Evolutionary conservation across 2,329 filamentous ascomycete species (phyloP), one percentile per base, ranked within the genome.

Genomic region (Microcyclospora pomicola): DNA sequence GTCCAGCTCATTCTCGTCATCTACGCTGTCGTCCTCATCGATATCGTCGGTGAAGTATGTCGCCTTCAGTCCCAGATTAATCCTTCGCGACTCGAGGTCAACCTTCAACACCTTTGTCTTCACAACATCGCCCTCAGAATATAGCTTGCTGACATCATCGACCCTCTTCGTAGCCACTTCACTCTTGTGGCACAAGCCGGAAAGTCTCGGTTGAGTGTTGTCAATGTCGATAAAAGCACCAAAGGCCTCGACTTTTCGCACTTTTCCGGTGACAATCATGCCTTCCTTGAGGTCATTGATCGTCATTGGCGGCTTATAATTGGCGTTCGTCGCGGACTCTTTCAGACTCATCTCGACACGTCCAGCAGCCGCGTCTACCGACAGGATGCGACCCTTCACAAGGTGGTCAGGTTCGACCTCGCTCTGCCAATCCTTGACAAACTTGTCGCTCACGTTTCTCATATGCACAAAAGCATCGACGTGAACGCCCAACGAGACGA

Each of bases 371-470:
- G 68, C 52, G 49, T 95, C 82, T 16, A 87, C 73, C 2, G 76
- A 67, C 34, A 82, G 74, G 42, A 98, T 70, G 46, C 88, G 84
- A 36, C 86, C 91, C 60, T 81, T 85, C 38, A 98, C 85, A 5
- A 98, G 70, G 60, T 96, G 86, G 52, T 93, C 85, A 34, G 88
- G 66, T 51, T 91, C 78, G 63, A 88, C 95, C 33, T 79, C 69
- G 28, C 82, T 75, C 64, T 94, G 92, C 91, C 91, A 98, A 43
- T 96, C 84, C 61, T 96, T 96, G 51, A 98, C 65, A 58, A 79
- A 98, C 6, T 75, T 73, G 57, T 98, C 91, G 0, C 87, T 94
- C 11, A 98, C 70, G 57, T 96, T 87, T 9, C 81, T 75, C 37
- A 96, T 80, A 49, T 83, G 80, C 34, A 94, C 82, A 52, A 87